Percentiles rank a stretch among this genome's conserved stretches.
These are phyloP conservation scores for Beauveria caledonica DNA, from an alignment of 2,329 filamentous ascomycete species.

Conservation along the genomic window DNA sequence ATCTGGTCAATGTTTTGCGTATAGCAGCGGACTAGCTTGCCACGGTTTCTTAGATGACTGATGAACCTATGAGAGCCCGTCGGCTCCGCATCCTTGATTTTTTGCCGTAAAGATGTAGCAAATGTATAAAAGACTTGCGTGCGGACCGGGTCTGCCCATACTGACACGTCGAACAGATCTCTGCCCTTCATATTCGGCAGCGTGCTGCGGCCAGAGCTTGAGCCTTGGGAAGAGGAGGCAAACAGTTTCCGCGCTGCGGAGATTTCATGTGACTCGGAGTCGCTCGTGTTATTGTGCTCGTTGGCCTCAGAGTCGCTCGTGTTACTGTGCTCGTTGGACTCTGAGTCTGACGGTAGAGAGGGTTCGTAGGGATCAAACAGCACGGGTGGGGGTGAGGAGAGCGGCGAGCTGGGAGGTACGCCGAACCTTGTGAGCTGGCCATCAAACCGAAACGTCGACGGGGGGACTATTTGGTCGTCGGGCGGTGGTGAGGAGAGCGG, in stretches of 20 bases:
- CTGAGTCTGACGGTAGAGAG: slow-evolving; percentile 28
- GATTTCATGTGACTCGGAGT: slow-evolving; percentile 38
- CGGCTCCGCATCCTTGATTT: slow-evolving; percentile 53
- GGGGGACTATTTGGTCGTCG: slow-evolving; percentile 22
- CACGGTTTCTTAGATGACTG: slow-evolving; percentile 55
- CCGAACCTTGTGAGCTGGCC: slow-evolving; percentile 16
- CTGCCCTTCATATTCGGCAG: slow-evolving; percentile 60
- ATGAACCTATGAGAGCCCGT: slow-evolving; percentile 63
- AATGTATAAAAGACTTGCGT: slow-evolving; percentile 68
- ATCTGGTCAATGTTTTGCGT: slow-evolving; percentile 71
- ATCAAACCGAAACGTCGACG: slow-evolving; percentile 18
- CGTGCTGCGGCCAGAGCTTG: slow-evolving; percentile 23
- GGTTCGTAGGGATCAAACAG: slow-evolving; percentile 44
- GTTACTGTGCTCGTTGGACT: slow-evolving; percentile 27
- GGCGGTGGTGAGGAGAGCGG: slow-evolving; percentile 25
- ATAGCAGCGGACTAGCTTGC: slow-evolving; percentile 63
- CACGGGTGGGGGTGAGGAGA: slow-evolving; percentile 47
- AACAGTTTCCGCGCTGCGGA: slow-evolving; percentile 32
- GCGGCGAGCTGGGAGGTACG: slow-evolving; percentile 36
- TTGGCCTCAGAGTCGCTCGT: slow-evolving; percentile 30
- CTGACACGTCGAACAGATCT: slow-evolving; percentile 62
- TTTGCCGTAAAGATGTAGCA: slow-evolving; percentile 57
- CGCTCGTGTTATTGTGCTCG: slow-evolving; percentile 29
- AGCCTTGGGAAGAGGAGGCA: slow-evolving; percentile 31
- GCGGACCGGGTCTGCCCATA: slow-evolving; percentile 59